A percentile compares a stretch with the other conserved stretches of the same genome.
These are phyloP conservation scores for Geranium rotundifolium DNA, from an alignment of 345 rosid species.

Conservation along the genomic window DNA sequence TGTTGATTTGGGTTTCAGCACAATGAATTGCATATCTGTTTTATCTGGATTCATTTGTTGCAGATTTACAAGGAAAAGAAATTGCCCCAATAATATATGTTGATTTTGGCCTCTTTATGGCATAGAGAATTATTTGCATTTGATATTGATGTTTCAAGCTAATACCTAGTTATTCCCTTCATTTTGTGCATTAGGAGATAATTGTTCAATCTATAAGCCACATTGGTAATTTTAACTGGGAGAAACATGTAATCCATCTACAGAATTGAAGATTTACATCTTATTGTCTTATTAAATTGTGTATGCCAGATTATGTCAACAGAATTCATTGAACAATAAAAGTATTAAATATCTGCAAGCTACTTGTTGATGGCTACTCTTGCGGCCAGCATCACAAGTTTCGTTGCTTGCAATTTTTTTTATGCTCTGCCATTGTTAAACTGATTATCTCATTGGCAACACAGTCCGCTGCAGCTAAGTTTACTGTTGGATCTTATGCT, in stretches of 20 bases:
- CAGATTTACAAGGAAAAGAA: too few species aligned
- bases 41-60: too few species aligned
- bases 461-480: conserved; percentile 48
- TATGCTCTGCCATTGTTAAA: background rate
- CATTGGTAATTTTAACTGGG: background rate
- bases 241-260: background rate
- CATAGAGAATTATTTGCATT: background rate
- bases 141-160: background rate
- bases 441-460: background rate
- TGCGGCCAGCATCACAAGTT: background rate
- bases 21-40: background rate
- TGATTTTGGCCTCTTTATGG: background rate
- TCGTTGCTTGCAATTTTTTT: background rate
- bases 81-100: too few species aligned
- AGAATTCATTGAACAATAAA: too few species aligned
- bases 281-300: background rate
- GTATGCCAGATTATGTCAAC: background rate
- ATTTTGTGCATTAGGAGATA: background rate
- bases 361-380: background rate
- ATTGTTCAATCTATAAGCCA: background rate
- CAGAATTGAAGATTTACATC: background rate
- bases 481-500: conserved; percentile 59
- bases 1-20: too few species aligned
- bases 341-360: background rate
- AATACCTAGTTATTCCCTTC: background rate